These are phyloP conservation scores for Metschnikowia borealis DNA, from an alignment of 805 yeast species.

Conservation along the genomic window DNA sequence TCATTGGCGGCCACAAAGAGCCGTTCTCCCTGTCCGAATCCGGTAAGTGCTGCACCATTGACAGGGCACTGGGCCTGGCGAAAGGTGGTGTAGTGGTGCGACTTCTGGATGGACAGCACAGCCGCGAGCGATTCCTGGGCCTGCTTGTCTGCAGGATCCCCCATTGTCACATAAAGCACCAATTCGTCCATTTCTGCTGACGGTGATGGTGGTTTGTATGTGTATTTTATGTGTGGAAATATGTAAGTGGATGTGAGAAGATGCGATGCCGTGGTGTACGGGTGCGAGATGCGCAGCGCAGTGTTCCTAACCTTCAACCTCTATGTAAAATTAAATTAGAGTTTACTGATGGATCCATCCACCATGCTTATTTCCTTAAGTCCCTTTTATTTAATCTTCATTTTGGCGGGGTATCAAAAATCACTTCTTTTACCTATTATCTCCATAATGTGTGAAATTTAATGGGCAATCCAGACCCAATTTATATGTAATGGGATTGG, in stretches of 20 bases:
- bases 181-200: conserved; percentile 44
- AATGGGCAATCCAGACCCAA: no score
- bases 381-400: no score
- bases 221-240: background rate
- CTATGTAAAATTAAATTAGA: no score
- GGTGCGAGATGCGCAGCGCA: no score
- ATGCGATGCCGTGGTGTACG: background rate
- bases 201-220: background rate
- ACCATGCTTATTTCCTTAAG: no score
- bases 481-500: no score
- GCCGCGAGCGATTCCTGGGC: conserved; percentile 41
- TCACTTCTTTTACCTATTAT: no score
- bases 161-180: conserved; percentile 44
- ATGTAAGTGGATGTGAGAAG: background rate
- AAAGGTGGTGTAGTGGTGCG: conserved; percentile 47
- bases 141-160: conserved; percentile 41
- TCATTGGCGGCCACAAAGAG: conserved; percentile 62
- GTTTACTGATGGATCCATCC: no score
- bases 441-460: no score
- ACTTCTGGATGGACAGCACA: conserved; percentile 42
- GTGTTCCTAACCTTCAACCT: no score
- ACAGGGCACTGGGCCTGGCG: conserved; percentile 48
- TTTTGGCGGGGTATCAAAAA: no score
- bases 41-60: conserved; percentile 47
- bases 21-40: conserved; percentile 45